Base-by-base conservation (phyloP, 371 early-diverging fungal genomes). In the Apophysomyces sp. region DNA sequence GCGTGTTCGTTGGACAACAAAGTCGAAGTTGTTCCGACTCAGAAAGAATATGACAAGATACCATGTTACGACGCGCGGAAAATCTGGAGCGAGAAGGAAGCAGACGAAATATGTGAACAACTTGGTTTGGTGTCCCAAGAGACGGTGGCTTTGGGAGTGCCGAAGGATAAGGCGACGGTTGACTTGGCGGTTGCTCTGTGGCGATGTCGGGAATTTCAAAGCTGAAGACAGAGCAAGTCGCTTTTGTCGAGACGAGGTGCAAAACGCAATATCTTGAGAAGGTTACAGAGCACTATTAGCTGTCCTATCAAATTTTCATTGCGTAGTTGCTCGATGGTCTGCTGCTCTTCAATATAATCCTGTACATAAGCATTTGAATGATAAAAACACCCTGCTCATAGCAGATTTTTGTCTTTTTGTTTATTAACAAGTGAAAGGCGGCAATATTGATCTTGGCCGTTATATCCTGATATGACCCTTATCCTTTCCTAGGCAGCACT, bases 381-480 rank as follows among this genome's bases (percentile, higher is more conserved):
- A n/a, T n/a, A n/a, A n/a, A n/a, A n/a, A n/a, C n/a, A n/a, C n/a
- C n/a, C n/a, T n/a, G n/a, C n/a, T n/a, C n/a, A n/a, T n/a, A n/a
- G n/a, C n/a, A n/a, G n/a, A n/a, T n/a, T n/a, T n/a, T n/a, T n/a
- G n/a, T n/a, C n/a, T n/a, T n/a, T n/a, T n/a, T n/a, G n/a, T n/a
- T n/a, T n/a, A n/a, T n/a, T n/a, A n/a, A n/a, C n/a, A n/a, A n/a
- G n/a, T n/a, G n/a, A n/a, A n/a, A n/a, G n/a, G n/a, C n/a, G n/a
- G n/a, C n/a, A n/a, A n/a, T n/a, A n/a, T n/a, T n/a, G n/a, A n/a
- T n/a, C n/a, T n/a, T n/a, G n/a, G n/a, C n/a, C n/a, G n/a, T n/a
- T 57, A 57, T 15, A 63, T 51, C 28, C 58, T 52, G 15, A 63
- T 52, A 30, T 52, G 44, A 27, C 65, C 65, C 27, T 64, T 52